These are phyloP conservation scores for Hypseocharis bilobata DNA, from an alignment of 441 rosid genomes.

Conservation along the genomic window DNA sequence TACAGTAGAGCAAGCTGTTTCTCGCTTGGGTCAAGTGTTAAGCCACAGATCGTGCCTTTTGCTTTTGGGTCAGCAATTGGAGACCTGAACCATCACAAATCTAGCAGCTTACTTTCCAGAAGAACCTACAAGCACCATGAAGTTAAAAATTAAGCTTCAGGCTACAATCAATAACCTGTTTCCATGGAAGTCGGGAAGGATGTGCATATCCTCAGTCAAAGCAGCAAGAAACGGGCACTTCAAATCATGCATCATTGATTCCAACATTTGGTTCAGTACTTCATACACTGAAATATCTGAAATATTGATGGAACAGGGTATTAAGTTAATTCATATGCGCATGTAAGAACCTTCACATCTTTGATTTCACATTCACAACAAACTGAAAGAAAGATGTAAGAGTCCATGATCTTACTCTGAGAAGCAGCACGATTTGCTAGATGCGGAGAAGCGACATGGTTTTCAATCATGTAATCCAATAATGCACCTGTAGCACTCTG, in stretches of 20 bases:
- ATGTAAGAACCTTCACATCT: slow-evolving; percentile 8
- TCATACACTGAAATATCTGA: slow-evolving; percentile 71
- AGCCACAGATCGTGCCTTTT: slow-evolving; percentile 67
- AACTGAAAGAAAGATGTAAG: background rate
- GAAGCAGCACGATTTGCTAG: slow-evolving; percentile 92
- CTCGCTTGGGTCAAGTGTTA: slow-evolving; percentile 73
- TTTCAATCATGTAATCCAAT: slow-evolving; percentile 71
- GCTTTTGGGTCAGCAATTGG: slow-evolving; percentile 83
- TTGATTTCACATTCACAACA: background rate
- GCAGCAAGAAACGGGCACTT: slow-evolving; percentile 72
- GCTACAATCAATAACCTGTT: slow-evolving; percentile 46
- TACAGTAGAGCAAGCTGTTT: slow-evolving; percentile 73
- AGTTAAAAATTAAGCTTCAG: slow-evolving; percentile 5
- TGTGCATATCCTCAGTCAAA: slow-evolving; percentile 59
- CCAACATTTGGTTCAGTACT: slow-evolving; percentile 54
- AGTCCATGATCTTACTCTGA: slow-evolving; percentile 40
- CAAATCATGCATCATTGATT: slow-evolving; percentile 41
- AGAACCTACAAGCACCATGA: slow-evolving; percentile 3
- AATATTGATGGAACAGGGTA: slow-evolving; percentile 14
- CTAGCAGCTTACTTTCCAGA: slow-evolving; percentile 10
- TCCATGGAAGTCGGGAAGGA: slow-evolving; percentile 89
- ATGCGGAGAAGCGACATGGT: slow-evolving; percentile 71
- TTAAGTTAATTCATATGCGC: background rate
- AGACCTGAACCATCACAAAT: slow-evolving; percentile 51
- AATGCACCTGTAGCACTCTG: slow-evolving; percentile 97